Evolutionary conservation across 2,329 filamentous ascomycete genomes (phyloP).

Genomic region (Dothistroma pini): DNA sequence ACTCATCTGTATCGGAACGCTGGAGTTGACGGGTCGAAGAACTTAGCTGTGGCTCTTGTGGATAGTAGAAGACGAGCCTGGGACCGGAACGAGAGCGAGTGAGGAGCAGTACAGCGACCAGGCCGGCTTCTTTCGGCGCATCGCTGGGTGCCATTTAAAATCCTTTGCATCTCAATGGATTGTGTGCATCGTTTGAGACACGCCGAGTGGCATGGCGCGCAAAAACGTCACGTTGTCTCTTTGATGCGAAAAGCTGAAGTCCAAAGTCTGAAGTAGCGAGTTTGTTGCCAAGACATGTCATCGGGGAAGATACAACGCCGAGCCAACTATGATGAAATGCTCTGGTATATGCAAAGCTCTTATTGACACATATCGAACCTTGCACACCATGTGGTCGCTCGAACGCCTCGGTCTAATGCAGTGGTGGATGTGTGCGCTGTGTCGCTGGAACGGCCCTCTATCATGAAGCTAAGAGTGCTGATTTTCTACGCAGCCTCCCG

Average conservation of each 20-base stretch:
- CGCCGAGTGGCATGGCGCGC: background rate
- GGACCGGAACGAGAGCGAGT: constrained; percentile 76
- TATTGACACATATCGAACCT: background rate
- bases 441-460: too few species aligned
- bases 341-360: background rate
- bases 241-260: background rate
- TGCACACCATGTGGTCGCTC: background rate
- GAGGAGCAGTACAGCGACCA: constrained; percentile 70
- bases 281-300: background rate
- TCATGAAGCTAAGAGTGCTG: background rate
- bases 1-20: constrained; percentile 13
- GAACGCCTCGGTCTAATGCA: background rate
- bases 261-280: background rate
- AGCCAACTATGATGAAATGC: background rate
- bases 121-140: constrained; percentile 20
- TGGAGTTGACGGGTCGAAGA: background rate
- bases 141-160: background rate
- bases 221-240: background rate
- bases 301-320: background rate
- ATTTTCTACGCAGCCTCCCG: constrained; percentile 35
- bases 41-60: constrained; percentile 12
- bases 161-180: background rate
- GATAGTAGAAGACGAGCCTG: constrained; percentile 82
- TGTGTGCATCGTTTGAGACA: background rate
- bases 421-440: background rate